A percentile compares a stretch with the other conserved stretches of the same genome.
These are phyloP conservation scores for Phytophthora pinifolia DNA, from an alignment of 352 stramenopile species.

Conservation along the genomic window DNA sequence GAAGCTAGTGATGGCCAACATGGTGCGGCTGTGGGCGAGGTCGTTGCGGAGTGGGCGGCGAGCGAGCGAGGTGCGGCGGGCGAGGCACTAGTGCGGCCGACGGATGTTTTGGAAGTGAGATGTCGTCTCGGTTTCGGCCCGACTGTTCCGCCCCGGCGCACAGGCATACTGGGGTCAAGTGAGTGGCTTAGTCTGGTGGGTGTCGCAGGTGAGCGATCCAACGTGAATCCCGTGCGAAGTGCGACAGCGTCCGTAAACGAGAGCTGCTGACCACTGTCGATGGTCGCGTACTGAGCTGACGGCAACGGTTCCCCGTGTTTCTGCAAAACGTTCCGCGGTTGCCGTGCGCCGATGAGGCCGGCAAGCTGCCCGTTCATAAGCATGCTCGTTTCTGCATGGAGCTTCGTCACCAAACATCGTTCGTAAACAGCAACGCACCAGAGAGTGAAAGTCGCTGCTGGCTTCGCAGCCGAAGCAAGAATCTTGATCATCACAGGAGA, in stretches of 20 bases:
- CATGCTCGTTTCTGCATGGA: no score
- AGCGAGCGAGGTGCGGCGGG: no score
- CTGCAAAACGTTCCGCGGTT: no score
- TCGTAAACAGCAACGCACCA: no score
- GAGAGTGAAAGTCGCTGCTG: no score
- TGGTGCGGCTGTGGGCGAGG: conserved; percentile 20
- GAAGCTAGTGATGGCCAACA: conserved; percentile 84
- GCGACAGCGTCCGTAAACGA: neutral
- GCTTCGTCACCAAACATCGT: no score
- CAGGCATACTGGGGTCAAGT: neutral
- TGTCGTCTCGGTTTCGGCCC: neutral
- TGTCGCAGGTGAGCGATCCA: conserved; percentile 1
- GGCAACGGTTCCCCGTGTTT: no score
- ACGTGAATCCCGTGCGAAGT: conserved; percentile 12
- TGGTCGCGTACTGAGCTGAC: neutral
- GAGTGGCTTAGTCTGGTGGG: neutral
- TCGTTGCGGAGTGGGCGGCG: conserved; percentile 3
- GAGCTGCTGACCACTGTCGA: neutral
- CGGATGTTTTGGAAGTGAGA: conserved; percentile 20
- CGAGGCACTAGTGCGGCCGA: conserved; percentile 9
- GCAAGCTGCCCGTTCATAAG: no score
- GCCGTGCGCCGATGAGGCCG: no score
- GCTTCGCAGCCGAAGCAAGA: neutral
- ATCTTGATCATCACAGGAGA: conserved; percentile 1
- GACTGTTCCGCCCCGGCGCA: conserved; percentile 17